phyloP scores from a whole-genome alignment of 495 filamentous ascomycete species.

The Rostrohypoxylon terebratum region DNA sequence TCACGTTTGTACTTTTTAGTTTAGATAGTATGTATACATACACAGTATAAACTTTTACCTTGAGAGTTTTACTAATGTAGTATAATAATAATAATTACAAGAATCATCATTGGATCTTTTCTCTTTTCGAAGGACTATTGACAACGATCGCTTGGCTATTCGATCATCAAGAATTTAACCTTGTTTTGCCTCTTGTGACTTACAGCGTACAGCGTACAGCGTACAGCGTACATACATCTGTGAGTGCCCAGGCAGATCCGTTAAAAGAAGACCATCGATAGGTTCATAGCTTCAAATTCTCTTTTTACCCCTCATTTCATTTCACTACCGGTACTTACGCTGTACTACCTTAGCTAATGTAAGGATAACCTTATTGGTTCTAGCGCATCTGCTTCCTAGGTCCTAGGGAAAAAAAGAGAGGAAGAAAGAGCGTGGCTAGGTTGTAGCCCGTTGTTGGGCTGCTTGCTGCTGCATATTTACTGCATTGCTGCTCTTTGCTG shows the following conservation, averaged over 20 bases:
- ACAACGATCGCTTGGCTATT: not conserved
- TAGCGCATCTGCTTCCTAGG: not conserved
- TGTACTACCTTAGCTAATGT: slow-evolving; percentile 24
- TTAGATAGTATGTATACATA: not conserved
- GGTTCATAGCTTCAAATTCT: slow-evolving; percentile 23
- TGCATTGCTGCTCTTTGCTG: not conserved
- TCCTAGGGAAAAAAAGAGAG: slow-evolving; percentile 21
- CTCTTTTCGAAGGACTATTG: not conserved
- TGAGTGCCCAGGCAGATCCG: slow-evolving; percentile 17
- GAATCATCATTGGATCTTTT: not conserved
- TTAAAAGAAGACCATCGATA: slow-evolving; percentile 33
- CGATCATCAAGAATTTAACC: not conserved
- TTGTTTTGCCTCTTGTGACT: not conserved
- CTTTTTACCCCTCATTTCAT: slow-evolving; percentile 43
- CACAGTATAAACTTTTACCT: not conserved
- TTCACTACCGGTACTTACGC: slow-evolving; percentile 33
- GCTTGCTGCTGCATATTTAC: not conserved
- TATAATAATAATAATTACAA: slow-evolving; percentile 3
- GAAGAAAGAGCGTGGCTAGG: slow-evolving; percentile 10
- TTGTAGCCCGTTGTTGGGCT: slow-evolving; percentile 17
- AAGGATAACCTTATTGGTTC: slow-evolving; percentile 24
- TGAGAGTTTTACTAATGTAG: slow-evolving; percentile 7
- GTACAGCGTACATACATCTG: not conserved
- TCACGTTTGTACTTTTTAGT: slow-evolving; percentile 1
- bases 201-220: not conserved